Evolutionary conservation across 2,329 filamentous ascomycete genomes (phyloP), one percentile per base, ranked within the genome.

Genomic region (Sphaerulina populicola): DNA sequence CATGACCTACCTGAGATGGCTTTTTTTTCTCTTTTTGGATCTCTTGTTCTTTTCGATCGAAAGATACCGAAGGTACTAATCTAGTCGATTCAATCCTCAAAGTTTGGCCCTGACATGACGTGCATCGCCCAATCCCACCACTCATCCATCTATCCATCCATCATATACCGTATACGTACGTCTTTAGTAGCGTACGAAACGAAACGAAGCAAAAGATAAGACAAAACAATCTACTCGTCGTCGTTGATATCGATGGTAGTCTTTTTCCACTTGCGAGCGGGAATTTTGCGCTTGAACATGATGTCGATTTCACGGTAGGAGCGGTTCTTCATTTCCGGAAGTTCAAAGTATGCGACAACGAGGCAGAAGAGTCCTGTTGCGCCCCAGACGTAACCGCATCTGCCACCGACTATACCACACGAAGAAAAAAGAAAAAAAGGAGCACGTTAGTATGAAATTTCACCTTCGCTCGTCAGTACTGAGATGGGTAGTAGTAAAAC

Each of bases 351-450:
- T 4, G 78, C 71, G 55, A 74, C 53, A 55, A 74, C 57, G 44
- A 74, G 70, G 65, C 80, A 83, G 61, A 80, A 10, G 35, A 81
- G 68, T 33, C 70, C 81, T 11, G 81, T 79, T 41, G 68, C 77
- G 58, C 68, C 79, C 81, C 77, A 80, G 61, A 80, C 70, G 67
- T 78, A 82, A 57, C 78, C 81, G 63, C 75, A 76, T 71, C 74
- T 77, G 65, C 75, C 77, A 37, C 72, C 75, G 12, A 63, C 31
- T 35, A n/a, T 10, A 35, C 2, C 1, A 4, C 18, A 18, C 18
- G 18, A 18, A 18, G 18, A 18, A 18, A 2, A 18, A 18, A 3
- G 3, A 18, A 18, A 18, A 18, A 18, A 18, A 18, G 3, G 18
- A 35, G 2, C 21, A 36, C 51, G 56, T 72, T 10, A 71, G 65